Conservation (phyloP, 2,329 filamentous ascomycete species). For the Phialemoniopsis sp. region DNA sequence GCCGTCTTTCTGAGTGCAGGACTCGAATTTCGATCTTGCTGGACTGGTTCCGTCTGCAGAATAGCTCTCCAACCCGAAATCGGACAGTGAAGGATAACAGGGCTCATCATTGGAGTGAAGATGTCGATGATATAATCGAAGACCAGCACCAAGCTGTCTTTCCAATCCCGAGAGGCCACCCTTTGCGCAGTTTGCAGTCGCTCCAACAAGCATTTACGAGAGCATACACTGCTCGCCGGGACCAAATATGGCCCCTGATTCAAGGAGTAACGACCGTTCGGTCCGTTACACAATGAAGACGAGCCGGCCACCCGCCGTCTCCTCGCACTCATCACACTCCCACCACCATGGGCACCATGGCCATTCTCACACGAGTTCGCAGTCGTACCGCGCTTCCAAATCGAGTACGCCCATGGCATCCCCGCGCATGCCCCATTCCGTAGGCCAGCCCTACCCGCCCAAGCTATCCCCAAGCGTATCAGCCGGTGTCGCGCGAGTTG, state of each 20-base stretch:
- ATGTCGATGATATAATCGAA: no score
- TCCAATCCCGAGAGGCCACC: no score
- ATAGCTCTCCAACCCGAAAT: no score
- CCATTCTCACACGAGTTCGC: constrained; percentile 34
- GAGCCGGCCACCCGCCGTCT: constrained; percentile 27
- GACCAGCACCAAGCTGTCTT: no score
- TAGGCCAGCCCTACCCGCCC: constrained; percentile 50
- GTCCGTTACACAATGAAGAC: constrained; percentile 45
- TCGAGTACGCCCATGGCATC: constrained; percentile 49
- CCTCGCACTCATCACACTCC: constrained; percentile 20
- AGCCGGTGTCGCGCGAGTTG: constrained; percentile 12
- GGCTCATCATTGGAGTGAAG: no score
- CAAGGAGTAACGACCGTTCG: constrained; percentile 25
- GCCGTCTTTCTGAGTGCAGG: no score
- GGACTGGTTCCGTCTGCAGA: no score
- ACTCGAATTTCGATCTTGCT: no score
- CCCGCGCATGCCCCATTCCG: constrained; percentile 46
- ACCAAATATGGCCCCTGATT: constrained; percentile 7
- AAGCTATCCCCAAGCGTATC: constrained; percentile 36
- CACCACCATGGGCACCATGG: constrained; percentile 13
- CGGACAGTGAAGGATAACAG: no score
- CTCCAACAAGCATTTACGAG: no score
- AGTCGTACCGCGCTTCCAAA: constrained; percentile 32
- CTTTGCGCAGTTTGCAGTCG: no score
- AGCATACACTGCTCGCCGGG: no score